Evolutionary conservation across 2,329 filamentous ascomycete genomes (phyloP).

Genomic region (Lasiodiplodia hormozganensis): DNA sequence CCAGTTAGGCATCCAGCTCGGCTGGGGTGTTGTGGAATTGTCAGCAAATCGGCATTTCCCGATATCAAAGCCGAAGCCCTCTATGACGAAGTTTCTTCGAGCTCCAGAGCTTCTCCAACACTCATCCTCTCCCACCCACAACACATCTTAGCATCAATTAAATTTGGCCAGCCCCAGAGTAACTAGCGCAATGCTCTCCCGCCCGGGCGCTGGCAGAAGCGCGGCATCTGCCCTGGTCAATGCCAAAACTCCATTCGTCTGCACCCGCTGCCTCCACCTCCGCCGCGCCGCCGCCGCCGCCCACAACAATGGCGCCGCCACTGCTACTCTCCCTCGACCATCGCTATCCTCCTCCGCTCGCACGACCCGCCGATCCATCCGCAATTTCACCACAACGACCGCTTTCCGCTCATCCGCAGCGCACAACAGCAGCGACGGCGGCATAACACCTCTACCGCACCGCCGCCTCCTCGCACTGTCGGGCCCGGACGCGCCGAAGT

Average conservation of each 20-base stretch:
- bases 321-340: neutral
- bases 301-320: neutral
- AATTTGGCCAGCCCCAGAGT: neutral
- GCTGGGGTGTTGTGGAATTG: constrained; percentile 1
- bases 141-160: neutral
- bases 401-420: neutral
- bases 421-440: neutral
- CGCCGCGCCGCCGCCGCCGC: neutral
- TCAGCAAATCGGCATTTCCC: constrained; percentile 26
- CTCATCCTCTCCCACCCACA: neutral
- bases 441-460: constrained; percentile 64
- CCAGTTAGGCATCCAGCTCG: neutral
- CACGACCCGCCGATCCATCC: neutral
- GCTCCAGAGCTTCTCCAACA: constrained; percentile 6
- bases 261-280: constrained; percentile 21
- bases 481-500: constrained; percentile 80
- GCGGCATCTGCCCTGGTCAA: neutral
- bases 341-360: neutral
- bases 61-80: constrained; percentile 22
- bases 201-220: constrained; percentile 1
- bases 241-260: constrained; percentile 2
- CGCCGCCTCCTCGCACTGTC: constrained; percentile 80
- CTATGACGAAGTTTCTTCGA: constrained; percentile 26
- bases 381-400: constrained; percentile 14
- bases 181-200: constrained; percentile 11